Evolutionary conservation across 192 early-diverging fungal genomes (phyloP).

Genomic region (Coemansia sp.): DNA sequence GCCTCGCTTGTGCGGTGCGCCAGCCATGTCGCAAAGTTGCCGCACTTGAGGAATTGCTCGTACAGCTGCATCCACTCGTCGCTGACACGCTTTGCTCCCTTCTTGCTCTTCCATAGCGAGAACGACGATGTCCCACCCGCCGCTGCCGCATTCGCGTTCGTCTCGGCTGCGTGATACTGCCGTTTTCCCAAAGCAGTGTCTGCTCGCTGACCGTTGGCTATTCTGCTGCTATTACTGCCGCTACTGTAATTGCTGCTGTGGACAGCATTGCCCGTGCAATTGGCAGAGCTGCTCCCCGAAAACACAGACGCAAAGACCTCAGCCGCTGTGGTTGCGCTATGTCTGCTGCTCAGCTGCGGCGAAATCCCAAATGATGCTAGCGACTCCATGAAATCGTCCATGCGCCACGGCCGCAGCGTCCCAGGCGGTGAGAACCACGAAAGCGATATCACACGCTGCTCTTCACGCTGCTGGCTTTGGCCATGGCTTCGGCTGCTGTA

Average conservation of each 20-base stretch:
- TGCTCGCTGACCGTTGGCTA: neutral
- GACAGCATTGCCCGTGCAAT: neutral
- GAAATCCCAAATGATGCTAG: constrained; percentile 49
- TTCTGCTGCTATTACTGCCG: neutral
- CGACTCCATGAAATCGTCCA: constrained; percentile 53
- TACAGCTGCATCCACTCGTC: constrained; percentile 77
- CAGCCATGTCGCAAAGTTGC: constrained; percentile 97
- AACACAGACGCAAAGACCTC: constrained; percentile 48
- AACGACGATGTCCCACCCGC: constrained; percentile 13
- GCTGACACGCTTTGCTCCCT: constrained; percentile 57
- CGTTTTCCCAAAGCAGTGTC: neutral
- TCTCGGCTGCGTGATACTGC: neutral
- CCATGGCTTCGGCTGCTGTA: neutral
- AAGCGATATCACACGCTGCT: constrained; percentile 10
- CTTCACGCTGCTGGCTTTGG: constrained; percentile 22
- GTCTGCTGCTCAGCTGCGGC: constrained; percentile 45
- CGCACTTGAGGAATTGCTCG: constrained; percentile 84
- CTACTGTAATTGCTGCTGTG: constrained; percentile 8
- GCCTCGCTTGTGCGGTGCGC: constrained; percentile 77
- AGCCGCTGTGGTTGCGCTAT: constrained; percentile 25
- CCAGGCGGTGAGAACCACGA: constrained; percentile 42
- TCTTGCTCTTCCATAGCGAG: constrained; percentile 40
- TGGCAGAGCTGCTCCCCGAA: constrained; percentile 30
- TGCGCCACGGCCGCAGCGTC: constrained; percentile 51
- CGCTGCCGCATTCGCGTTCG: constrained; percentile 5